Percentiles rank a stretch among this genome's conserved stretches.
phyloP scores from a whole-genome alignment of 768 basidiomycete species.

The Lepiota brunneoincarnata region DNA sequence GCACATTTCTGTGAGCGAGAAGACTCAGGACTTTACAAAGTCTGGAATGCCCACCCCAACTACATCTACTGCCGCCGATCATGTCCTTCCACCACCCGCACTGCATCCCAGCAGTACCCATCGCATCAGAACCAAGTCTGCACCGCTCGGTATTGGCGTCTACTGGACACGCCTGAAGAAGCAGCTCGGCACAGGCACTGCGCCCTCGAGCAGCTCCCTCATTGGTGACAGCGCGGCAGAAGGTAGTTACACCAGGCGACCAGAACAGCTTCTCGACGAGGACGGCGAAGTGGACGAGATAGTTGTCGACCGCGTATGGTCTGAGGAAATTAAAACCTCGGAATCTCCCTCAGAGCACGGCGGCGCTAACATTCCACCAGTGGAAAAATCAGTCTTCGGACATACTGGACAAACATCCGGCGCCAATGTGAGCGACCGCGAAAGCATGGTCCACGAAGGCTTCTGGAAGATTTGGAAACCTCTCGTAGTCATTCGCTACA shows the following conservation, averaged over 20 bases:
- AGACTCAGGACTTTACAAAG: constrained; percentile 10
- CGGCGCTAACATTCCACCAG: constrained; percentile 21
- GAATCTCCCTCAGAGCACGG: constrained; percentile 52
- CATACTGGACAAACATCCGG: constrained; percentile 4
- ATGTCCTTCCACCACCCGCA: constrained; percentile 41
- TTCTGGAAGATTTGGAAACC: constrained; percentile 28
- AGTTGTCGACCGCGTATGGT: constrained; percentile 73
- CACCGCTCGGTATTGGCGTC: constrained; percentile 37
- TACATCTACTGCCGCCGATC: constrained; percentile 24
- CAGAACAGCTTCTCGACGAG: constrained; percentile 24
- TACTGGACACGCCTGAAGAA: constrained; percentile 51
- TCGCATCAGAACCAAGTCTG: constrained; percentile 27
- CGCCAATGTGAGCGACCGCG: constrained; percentile 29
- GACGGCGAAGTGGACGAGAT: constrained; percentile 60
- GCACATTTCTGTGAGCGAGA: constrained; percentile 14
- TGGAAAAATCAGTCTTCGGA: constrained; percentile 5
- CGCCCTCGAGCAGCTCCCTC: constrained; percentile 53
- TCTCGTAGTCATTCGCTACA: constrained; percentile 51
- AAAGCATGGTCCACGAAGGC: constrained; percentile 22
- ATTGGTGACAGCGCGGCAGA: constrained; percentile 47
- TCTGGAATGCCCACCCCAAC: constrained; percentile 17
- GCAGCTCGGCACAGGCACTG: constrained; percentile 53
- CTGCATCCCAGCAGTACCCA: constrained; percentile 24
- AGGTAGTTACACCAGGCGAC: constrained; percentile 28
- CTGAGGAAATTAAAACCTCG: constrained; percentile 55